Conservation (phyloP, 257 asterid genomes). For the Plantago elongata region DNA sequence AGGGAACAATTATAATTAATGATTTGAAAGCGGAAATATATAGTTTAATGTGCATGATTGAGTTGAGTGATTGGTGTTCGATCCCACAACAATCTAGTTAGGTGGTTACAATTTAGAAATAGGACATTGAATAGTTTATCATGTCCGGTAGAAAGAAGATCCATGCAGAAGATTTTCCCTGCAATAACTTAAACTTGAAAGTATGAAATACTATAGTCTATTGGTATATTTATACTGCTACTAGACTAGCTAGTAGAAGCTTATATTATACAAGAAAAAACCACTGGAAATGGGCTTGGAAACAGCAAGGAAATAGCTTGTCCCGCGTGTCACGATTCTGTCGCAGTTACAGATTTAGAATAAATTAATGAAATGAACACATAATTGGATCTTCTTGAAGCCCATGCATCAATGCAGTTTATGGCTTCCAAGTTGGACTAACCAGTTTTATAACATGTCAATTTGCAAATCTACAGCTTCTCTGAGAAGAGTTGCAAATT, state of each 20-base stretch:
- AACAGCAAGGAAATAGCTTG: constrained; percentile 27
- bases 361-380: too few relatives aligned
- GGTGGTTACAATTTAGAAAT: neutral
- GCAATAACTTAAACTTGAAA: neutral
- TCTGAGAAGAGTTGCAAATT: too few relatives aligned
- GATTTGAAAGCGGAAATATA: neutral
- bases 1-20: too few relatives aligned
- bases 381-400: too few relatives aligned
- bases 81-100: constrained; percentile 25
- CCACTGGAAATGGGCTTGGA: constrained; percentile 32
- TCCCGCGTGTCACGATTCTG: constrained; percentile 48
- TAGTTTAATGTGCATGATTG: constrained; percentile 29
- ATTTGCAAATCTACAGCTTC: too few relatives aligned
- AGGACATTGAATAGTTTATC: too few relatives aligned
- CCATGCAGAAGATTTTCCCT: constrained; percentile 19
- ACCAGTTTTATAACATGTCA: too few relatives aligned
- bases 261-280: neutral
- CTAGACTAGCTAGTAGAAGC: too few relatives aligned
- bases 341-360: neutral
- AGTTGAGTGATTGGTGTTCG: constrained; percentile 16
- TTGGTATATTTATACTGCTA: too few relatives aligned
- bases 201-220: too few relatives aligned
- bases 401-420: too few relatives aligned
- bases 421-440: too few relatives aligned
- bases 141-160: constrained; percentile 14